Conservation (phyloP, 2,329 filamentous ascomycete genomes). For the Fusarium algeriense region DNA sequence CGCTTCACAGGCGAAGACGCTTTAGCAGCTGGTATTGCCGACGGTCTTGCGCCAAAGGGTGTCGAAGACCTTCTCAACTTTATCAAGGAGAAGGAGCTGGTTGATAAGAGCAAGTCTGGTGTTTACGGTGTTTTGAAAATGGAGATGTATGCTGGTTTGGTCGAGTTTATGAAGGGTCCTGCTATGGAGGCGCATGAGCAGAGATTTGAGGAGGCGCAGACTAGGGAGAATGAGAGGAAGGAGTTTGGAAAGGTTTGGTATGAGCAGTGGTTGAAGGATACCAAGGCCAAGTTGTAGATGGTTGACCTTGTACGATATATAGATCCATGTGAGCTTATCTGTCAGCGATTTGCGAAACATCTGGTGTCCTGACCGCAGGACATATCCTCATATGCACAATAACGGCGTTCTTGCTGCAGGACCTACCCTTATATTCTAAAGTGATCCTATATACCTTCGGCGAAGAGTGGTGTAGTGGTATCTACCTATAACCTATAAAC, state of each 20-base stretch:
- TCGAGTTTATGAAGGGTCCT: slow-evolving; percentile 68
- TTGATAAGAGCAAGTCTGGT: slow-evolving; percentile 71
- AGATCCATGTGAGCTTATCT: background rate
- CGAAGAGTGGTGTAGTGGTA: background rate
- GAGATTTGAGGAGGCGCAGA: slow-evolving; percentile 58
- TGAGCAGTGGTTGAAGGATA: slow-evolving; percentile 61
- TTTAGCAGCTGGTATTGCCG: slow-evolving; percentile 74
- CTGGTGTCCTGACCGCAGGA: too few species aligned
- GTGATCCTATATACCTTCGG: background rate
- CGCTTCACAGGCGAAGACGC: slow-evolving; percentile 74
- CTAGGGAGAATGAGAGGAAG: slow-evolving; percentile 57
- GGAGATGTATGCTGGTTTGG: slow-evolving; percentile 78
- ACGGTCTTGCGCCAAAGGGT: slow-evolving; percentile 70
- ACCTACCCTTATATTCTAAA: background rate
- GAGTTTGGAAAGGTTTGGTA: slow-evolving; percentile 61
- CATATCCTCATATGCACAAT: background rate
- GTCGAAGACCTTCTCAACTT: slow-evolving; percentile 72
- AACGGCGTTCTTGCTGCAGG: background rate
- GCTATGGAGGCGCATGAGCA: slow-evolving; percentile 63
- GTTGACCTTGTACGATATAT: background rate
- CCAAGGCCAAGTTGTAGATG: slow-evolving; percentile 54
- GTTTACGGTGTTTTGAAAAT: slow-evolving; percentile 79
- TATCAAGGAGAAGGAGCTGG: slow-evolving; percentile 69
- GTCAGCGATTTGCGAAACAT: background rate
- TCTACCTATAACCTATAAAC: slow-evolving; percentile 3